Evolutionary conservation across 2,329 filamentous ascomycete genomes (phyloP), one percentile per base, ranked within the genome.

Genomic region (Colletotrichum euphorbiae): DNA sequence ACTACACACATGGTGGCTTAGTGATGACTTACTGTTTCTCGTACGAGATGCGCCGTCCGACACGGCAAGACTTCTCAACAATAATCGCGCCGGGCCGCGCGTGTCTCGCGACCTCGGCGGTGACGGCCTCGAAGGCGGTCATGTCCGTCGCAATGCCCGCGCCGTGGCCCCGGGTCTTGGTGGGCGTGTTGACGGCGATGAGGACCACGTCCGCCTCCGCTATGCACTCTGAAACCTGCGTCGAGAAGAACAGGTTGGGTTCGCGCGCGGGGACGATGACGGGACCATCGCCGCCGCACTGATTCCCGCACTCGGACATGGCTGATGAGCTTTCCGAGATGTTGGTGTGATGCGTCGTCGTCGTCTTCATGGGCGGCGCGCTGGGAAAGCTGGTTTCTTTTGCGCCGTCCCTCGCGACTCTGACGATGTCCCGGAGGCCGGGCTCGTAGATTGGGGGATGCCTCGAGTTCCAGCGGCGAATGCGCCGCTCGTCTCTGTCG

Each of bases 11-110:
- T 28, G 28, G 7, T 36, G 5, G 9, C n/a, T 42, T n/a, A 48
- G 28, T 48, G 11, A 6, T 21, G 2, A 75, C 83, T 78, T 79
- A 93, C 88, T 70, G 89, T 92, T 71, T 90, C 86, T 71, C 87
- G 84, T 42, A 94, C 88, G 19, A 89, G 85, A 71, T 92, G 85
- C 1, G 91, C 90, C 4, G 92, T 93, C 69, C 90, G 83, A 76
- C 90, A 93, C 3, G 92, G 92, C 28, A 94, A 92, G 89, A 91
- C 81, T 94, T 95, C 80, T 94, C 92, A 15, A 94, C 92, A 58
- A 95, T 87, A 59, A 94, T 92, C 60, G 90, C 87, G 51, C 89
- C 90, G 11, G 85, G 82, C n/a, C 85, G 87, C 3, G 91, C 90
- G 68, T 90, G 82, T 70, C 86, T 81, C 5, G 91, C 92, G 28